These are phyloP conservation scores for Melastoma candidum DNA, from an alignment of 441 rosid species.

Conservation along the genomic window DNA sequence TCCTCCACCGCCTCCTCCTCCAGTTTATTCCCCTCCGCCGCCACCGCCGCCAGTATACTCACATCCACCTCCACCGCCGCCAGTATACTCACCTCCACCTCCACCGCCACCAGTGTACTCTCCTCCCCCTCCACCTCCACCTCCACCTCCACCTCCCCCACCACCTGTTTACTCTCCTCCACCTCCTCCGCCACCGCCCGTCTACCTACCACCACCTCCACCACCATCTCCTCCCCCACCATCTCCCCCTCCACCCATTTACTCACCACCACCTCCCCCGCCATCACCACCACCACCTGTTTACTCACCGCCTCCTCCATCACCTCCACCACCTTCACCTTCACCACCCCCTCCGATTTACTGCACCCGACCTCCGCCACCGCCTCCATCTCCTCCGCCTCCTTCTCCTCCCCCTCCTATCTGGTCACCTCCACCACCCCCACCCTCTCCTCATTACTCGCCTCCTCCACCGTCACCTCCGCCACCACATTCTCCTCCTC, in stretches of 20 bases:
- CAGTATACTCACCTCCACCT: constrained; percentile 10
- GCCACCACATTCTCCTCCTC: constrained; percentile 5
- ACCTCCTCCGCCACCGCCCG: too few species aligned
- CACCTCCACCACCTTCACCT: constrained; percentile 15
- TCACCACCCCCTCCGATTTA: too few species aligned
- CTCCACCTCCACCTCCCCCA: too few species aligned
- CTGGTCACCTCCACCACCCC: constrained; percentile 21
- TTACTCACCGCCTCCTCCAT: constrained; percentile 6
- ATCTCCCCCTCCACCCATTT: too few species aligned
- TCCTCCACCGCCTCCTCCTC: constrained; percentile 19
- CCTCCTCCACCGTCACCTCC: too few species aligned
- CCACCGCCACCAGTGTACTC: constrained; percentile 10
- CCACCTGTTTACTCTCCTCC: too few species aligned
- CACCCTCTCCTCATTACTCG: constrained; percentile 18
- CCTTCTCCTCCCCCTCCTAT: constrained; percentile 25
- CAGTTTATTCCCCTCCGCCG: constrained; percentile 9
- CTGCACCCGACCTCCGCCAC: too few species aligned
- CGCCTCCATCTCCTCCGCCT: constrained; percentile 15
- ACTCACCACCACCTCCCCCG: constrained; percentile 8
- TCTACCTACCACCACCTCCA: too few species aligned
- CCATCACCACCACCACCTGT: neutral
- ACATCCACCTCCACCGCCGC: constrained; percentile 20
- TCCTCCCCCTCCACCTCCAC: constrained; percentile 1
- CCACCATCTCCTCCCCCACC: too few species aligned
- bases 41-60: constrained; percentile 3